Evolutionary conservation across 768 basidiomycete species (phyloP).

Genomic region (Suillus alpinus): DNA sequence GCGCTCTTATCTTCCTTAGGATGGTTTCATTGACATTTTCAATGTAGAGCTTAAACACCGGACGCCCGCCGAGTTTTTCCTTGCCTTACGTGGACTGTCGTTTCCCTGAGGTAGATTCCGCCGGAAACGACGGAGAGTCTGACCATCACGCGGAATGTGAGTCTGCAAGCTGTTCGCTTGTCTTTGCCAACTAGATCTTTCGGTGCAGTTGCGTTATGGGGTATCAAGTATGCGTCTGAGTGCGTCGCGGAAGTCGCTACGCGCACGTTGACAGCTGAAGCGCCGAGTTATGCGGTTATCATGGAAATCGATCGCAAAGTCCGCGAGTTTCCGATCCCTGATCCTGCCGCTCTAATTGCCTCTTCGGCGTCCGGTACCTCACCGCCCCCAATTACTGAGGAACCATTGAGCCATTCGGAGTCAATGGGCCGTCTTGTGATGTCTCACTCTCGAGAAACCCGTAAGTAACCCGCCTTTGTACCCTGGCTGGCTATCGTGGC

Average conservation of each 20-base stretch:
- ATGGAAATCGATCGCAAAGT: slow-evolving; percentile 69
- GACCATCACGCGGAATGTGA: slow-evolving; percentile 25
- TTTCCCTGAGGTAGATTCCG: slow-evolving; percentile 40
- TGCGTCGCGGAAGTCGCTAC: slow-evolving; percentile 62
- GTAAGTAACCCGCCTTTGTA: slow-evolving; percentile 24
- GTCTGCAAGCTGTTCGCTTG: slow-evolving; percentile 12
- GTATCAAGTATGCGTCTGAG: slow-evolving; percentile 61
- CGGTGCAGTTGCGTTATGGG: slow-evolving; percentile 54
- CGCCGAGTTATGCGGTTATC: slow-evolving; percentile 61
- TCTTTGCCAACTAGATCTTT: slow-evolving; percentile 4
- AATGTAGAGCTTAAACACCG: slow-evolving; percentile 61
- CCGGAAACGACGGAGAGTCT: slow-evolving; percentile 15
- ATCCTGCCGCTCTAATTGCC: slow-evolving; percentile 37
- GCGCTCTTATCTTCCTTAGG: neutral
- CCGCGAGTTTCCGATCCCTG: slow-evolving; percentile 60
- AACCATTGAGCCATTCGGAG: slow-evolving; percentile 16
- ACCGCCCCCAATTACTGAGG: slow-evolving; percentile 10
- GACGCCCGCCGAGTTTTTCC: slow-evolving; percentile 68
- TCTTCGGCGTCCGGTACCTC: slow-evolving; percentile 31
- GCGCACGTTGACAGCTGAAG: slow-evolving; percentile 59
- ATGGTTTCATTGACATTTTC: slow-evolving; percentile 10
- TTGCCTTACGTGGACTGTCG: slow-evolving; percentile 66
- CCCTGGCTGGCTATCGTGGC: neutral
- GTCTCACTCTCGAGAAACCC: slow-evolving; percentile 33
- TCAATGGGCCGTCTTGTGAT: slow-evolving; percentile 41